Percentiles rank a stretch among this genome's conserved stretches.
phyloP scores from a whole-genome alignment of 2,329 filamentous ascomycete genomes.

The Cladosporium phlei region DNA sequence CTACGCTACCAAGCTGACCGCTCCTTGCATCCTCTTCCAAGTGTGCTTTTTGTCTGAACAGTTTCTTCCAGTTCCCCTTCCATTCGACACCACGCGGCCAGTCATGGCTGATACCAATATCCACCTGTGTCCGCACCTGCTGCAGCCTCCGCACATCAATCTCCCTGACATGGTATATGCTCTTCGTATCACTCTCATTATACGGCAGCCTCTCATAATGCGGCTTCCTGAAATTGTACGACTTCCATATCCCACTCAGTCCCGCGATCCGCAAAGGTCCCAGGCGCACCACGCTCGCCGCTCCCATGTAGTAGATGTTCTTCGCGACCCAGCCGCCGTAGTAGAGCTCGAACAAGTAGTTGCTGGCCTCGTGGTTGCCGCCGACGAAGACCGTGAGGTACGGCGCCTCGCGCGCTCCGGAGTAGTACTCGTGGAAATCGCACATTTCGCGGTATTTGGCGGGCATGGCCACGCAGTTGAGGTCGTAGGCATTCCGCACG shows the following conservation, averaged over 20 bases:
- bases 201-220: constrained; percentile 88
- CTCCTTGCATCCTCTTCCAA: constrained; percentile 72
- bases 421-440: constrained; percentile 94
- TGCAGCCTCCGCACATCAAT: constrained; percentile 86
- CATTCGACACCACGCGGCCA: constrained; percentile 85
- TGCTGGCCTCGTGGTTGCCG: constrained; percentile 92
- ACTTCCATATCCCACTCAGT: constrained; percentile 93
- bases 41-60: constrained; percentile 69
- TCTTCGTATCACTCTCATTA: constrained; percentile 67
- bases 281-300: constrained; percentile 79
- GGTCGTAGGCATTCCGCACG: constrained; percentile 79
- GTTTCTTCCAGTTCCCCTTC: constrained; percentile 61
- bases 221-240: constrained; percentile 74
- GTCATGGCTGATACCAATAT: constrained; percentile 89
- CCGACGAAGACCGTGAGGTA: constrained; percentile 89
- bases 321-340: constrained; percentile 96
- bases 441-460: constrained; percentile 80
- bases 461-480: constrained; percentile 85
- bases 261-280: constrained; percentile 84
- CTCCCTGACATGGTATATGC: constrained; percentile 85
- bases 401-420: constrained; percentile 68
- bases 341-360: constrained; percentile 84
- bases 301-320: constrained; percentile 95
- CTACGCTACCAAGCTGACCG: constrained; percentile 72
- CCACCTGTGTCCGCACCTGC: constrained; percentile 78